Base-by-base conservation (phyloP, 2,329 filamentous ascomycete genomes). In the Cercospora zeae-maydis region DNA sequence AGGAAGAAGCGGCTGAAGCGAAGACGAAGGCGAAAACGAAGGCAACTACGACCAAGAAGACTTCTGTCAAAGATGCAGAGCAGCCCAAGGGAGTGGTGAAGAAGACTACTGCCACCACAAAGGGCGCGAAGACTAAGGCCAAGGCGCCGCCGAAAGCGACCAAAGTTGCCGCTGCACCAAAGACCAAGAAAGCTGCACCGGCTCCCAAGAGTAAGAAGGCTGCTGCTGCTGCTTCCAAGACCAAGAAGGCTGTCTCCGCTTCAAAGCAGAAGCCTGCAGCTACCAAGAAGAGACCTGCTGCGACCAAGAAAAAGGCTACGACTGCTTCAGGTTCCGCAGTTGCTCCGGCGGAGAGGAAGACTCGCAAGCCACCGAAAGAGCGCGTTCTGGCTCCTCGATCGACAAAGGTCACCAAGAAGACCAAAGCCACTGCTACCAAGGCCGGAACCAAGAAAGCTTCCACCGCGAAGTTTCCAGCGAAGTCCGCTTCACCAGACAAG, bases 21-120 rank as follows among this genome's bases (percentile, higher is more conserved):
- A 53, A 59, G 45, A 21, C 19, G 9, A 59, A 59, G 30, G 16
- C 30, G 14, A 10, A 31, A n/a, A 51, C 30, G 14, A 10, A 31
- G 30, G 37, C 24, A 13, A 21, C 56, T 6, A 24, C 42, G 10
- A 37, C 31, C 13, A 59, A 52, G 42, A 52, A 42, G 14, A 16
- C 55, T 11, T n/a, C 55, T 45, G 37, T 36, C 55, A 47, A 39
- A 8, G 39, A 34, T 24, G 57, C 45, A 2, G 31, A 19, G 31
- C 31, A 59, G 57, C 57, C 57, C 0, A 52, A 45, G 19, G 19
- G 45, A 11, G 57, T 58, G 55, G 31, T 24, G 9, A 58, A 58
- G 55, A 33, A 19, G 10, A n/a, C 55, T 27, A 19, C 55, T 27
- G 10, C 34, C 16, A 16, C 47, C 13, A 19, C 31, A 8, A 52